Evolutionary conservation across 805 yeast species (phyloP).

Genomic region (Lipomyces yamadae): DNA sequence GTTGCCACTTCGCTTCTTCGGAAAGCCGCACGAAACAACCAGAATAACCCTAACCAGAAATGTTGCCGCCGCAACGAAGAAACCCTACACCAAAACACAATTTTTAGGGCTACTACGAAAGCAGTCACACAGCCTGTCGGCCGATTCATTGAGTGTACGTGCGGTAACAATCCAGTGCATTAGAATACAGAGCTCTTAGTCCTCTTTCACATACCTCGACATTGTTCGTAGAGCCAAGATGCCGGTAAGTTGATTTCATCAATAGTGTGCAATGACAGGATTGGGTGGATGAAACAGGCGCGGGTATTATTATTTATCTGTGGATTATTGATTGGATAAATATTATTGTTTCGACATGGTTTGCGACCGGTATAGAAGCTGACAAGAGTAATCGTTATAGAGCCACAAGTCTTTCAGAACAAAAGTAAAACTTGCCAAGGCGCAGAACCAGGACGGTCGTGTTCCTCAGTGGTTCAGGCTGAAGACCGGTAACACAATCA

Average conservation of each 20-base stretch:
- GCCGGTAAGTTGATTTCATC: not conserved
- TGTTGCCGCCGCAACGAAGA: too few relatives aligned
- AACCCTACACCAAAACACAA: too few relatives aligned
- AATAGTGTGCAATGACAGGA: not conserved
- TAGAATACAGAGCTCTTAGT: too few relatives aligned
- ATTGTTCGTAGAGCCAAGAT: not conserved
- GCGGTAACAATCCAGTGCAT: too few relatives aligned
- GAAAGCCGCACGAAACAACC: too few relatives aligned
- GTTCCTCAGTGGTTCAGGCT: conserved; percentile 99
- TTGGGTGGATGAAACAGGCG: not conserved
- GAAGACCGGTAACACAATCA: conserved; percentile 96
- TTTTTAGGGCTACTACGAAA: too few relatives aligned
- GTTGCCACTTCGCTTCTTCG: too few relatives aligned
- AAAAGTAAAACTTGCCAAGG: conserved; percentile 99
- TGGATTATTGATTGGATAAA: not conserved
- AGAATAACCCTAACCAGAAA: too few relatives aligned
- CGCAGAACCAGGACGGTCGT: conserved; percentile 98
- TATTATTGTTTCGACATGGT: not conserved
- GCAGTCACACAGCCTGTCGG: too few relatives aligned
- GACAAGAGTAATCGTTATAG: conserved; percentile 29
- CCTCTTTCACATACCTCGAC: not conserved
- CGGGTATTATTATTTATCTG: not conserved
- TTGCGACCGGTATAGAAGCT: not conserved
- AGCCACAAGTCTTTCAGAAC: conserved; percentile 90
- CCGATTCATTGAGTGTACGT: too few relatives aligned